Evolutionary conservation across 2,329 filamentous ascomycete genomes (phyloP), one percentile per base, ranked within the genome.

Genomic region (Cordyceps tenuipes): DNA sequence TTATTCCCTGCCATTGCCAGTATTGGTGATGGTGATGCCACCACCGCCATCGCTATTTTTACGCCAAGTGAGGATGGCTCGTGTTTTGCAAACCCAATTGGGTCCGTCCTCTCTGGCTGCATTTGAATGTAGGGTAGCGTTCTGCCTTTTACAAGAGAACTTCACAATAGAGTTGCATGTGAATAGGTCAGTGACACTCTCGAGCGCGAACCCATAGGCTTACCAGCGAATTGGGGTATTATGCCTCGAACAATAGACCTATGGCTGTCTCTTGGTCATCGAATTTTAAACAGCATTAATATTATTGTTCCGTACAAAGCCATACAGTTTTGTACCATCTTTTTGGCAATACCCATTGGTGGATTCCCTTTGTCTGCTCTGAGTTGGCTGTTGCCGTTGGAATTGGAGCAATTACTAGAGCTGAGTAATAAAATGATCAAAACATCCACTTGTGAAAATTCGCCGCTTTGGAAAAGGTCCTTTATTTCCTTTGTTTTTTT

Each of bases 41-140:
- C 48, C 53, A 26, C 59, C 59, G 2, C 59, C 59, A 31, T 61
- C 53, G 52, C 57, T 47, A n/a, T 61, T n/a, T 19, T 61, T 53
- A 13, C 59, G 53, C 39, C 47, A 61, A 5, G 53, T 61, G 10
- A 53, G 59, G n/a, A 57, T 57, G 17, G 59, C 39, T 19, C 47
- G 26, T 9, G 9, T 29, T 50, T 50, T 60, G 50, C 50, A 60
- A n/a, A 41, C 31, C 43, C 57, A 55, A 3, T 10, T 31, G 15
- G 55, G 56, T 17, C 34, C 19, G 19, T 26, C 31, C 9, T 59
- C 48, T 12, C 23, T 36, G 3, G 26, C 41, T 5, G 17, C 19
- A 47, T 26, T 23, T 12, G 17, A 17, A 34, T 43, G 10, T 4
- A 48, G 3, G 8, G 23, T 50, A 15, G 59, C n/a, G n/a, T 48